phyloP scores from a whole-genome alignment of 2,329 filamentous ascomycete species.

The Xylaria digitata region DNA sequence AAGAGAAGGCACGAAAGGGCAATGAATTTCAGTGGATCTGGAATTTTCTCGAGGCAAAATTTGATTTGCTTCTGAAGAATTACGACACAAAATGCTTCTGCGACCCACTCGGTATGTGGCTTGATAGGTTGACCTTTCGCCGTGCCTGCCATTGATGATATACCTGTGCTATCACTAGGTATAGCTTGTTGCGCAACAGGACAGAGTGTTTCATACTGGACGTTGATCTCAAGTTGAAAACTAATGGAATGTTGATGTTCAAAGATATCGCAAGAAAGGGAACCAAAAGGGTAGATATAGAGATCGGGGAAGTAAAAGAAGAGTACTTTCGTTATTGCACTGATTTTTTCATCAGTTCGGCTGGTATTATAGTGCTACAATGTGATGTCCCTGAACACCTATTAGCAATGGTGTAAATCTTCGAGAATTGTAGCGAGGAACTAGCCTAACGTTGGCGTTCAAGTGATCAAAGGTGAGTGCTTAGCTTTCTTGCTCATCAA shows the following conservation, averaged over 20 bases:
- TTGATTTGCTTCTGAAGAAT: conserved; percentile 34
- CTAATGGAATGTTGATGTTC: not conserved
- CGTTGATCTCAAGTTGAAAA: not conserved
- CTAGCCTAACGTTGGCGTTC: too few species aligned
- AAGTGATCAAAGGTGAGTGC: too few species aligned
- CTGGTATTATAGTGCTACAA: not conserved
- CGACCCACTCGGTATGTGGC: conserved; percentile 35
- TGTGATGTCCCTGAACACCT: not conserved
- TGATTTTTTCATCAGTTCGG: not conserved
- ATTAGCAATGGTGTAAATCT: too few species aligned
- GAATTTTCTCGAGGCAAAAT: conserved; percentile 42
- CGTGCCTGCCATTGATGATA: conserved; percentile 40
- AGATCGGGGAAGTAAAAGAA: not conserved
- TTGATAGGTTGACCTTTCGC: conserved; percentile 47
- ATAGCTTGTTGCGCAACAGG: not conserved
- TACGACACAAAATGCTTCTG: conserved; percentile 39
- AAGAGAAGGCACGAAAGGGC: conserved; percentile 27
- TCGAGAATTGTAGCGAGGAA: too few species aligned
- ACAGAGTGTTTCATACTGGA: not conserved
- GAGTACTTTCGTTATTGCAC: not conserved
- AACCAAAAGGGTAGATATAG: not conserved
- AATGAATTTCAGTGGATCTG: conserved; percentile 47
- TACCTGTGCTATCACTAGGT: not conserved
- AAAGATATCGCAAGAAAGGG: not conserved
- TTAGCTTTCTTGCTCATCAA: too few species aligned